Evolutionary conservation across 1,284 basidiomycete species (phyloP).

Genomic region (Tetrapyrgos nigripes): DNA sequence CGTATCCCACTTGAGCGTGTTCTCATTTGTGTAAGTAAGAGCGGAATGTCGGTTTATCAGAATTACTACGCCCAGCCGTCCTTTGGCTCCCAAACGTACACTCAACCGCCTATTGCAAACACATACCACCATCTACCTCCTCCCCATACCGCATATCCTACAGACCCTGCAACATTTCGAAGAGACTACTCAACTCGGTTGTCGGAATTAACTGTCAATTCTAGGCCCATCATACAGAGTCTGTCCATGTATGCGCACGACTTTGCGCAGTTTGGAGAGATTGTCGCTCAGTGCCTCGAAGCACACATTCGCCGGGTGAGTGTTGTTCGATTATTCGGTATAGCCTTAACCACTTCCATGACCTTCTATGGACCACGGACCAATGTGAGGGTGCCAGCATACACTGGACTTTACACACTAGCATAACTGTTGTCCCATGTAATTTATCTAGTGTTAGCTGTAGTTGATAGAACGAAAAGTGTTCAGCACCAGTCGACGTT

Average conservation of each 20-base stretch:
- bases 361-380: too few relatives aligned
- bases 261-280: conserved; percentile 78
- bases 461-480: conserved; percentile 14
- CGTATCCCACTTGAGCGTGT: conserved; percentile 2
- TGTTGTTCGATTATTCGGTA: conserved; percentile 36
- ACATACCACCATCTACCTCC: conserved; percentile 48
- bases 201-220: conserved; percentile 91
- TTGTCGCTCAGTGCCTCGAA: conserved; percentile 90
- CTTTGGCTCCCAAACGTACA: conserved; percentile 48
- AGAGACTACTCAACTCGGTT: conserved; percentile 83
- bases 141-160: conserved; percentile 54
- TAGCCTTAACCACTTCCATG: neutral
- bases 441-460: conserved; percentile 13
- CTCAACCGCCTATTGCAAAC: conserved; percentile 18
- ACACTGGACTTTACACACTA: neutral
- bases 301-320: conserved; percentile 89
- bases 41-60: conserved; percentile 22
- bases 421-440: neutral
- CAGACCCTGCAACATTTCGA: conserved; percentile 82
- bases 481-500: neutral
- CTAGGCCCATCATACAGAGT: conserved; percentile 93
- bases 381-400: conserved; percentile 13
- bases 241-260: conserved; percentile 96
- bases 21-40: conserved; percentile 9
- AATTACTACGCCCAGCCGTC: conserved; percentile 40